Evolutionary conservation across 192 early-diverging fungal species (phyloP), one percentile per base, ranked within the genome.

Genomic region (Coemansia sp.): DNA sequence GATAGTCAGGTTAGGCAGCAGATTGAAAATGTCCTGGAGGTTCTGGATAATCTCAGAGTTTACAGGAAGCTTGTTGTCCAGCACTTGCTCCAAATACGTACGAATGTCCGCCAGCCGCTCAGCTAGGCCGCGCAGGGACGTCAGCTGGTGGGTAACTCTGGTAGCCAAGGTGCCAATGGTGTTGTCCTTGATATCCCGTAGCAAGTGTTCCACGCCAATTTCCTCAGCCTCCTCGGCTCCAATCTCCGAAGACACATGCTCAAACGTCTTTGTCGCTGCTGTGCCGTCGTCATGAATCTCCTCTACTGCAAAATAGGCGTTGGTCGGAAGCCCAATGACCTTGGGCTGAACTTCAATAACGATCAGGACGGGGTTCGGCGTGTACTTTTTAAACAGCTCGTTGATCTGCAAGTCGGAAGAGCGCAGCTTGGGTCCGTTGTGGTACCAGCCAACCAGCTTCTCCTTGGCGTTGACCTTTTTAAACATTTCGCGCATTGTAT

Each of bases 401-500:
- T 97, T 98, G 88, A 99, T 99, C 79, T 98, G 93, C 65, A 99
- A 76, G 83, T 99, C 98, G 1, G 95, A 95, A 6, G 91, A 90
- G 33, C 97, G 93, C 64, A 99, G 89, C 85, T 98, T 98, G 43
- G 98, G 98, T 31, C 98, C 98, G 86, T 90, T 94, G 86, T 99
- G 98, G 79, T 99, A 99, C 98, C 98, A 99, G 46, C 98, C 98
- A 73, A 99, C 90, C 82, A 99, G 87, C 71, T 91, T 92, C 76
- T 99, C 98, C 84, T 80, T 89, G 90, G 94, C 97, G 84, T 98
- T 99, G 29, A 99, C 95, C 87, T 99, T 99, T 81, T 95, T 97
- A 83, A 98, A 99, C 98, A 99, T 99, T 66, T 98, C 97, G 68
- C 96, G 95, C 98, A 99, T 99, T 5, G 95, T 93, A 74, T 99